These are phyloP conservation scores for Ceratonia siliqua DNA, from an alignment of 306 rosid genomes.

Conservation along the genomic window DNA sequence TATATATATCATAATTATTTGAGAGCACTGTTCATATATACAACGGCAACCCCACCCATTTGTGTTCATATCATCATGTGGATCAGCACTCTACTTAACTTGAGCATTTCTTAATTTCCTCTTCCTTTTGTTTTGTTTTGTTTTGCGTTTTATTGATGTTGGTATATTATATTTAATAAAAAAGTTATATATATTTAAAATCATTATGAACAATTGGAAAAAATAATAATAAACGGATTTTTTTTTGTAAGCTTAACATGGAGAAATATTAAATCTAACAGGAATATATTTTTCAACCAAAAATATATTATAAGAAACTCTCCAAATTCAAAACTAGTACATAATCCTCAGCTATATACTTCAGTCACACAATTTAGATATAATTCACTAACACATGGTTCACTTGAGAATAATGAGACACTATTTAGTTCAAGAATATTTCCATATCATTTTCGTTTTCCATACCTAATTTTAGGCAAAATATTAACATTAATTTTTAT, in stretches of 20 bases:
- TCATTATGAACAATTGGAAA: not conserved
- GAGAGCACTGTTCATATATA: constrained; percentile 23
- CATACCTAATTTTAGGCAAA: too few species aligned
- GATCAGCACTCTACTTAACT: not conserved
- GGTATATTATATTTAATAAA: not conserved
- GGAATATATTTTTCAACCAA: too few species aligned
- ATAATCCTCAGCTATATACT: too few species aligned
- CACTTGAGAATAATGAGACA: too few species aligned
- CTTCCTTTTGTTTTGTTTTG: not conserved
- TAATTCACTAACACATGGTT: too few species aligned
- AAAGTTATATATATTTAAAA: not conserved
- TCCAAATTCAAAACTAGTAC: too few species aligned
- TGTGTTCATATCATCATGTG: constrained; percentile 26
- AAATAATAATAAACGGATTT: not conserved
- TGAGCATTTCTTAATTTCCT: not conserved
- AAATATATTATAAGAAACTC: too few species aligned
- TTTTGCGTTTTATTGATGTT: not conserved
- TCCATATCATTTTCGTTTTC: too few species aligned
- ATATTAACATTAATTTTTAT: too few species aligned
- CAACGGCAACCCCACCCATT: constrained; percentile 34
- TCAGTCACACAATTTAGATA: too few species aligned
- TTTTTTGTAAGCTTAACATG: not conserved
- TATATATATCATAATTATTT: constrained; percentile 7
- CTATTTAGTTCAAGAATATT: too few species aligned
- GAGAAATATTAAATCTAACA: too few species aligned